Conservation (phyloP, 2,329 filamentous ascomycete genomes). For the Penicillium sp. region DNA sequence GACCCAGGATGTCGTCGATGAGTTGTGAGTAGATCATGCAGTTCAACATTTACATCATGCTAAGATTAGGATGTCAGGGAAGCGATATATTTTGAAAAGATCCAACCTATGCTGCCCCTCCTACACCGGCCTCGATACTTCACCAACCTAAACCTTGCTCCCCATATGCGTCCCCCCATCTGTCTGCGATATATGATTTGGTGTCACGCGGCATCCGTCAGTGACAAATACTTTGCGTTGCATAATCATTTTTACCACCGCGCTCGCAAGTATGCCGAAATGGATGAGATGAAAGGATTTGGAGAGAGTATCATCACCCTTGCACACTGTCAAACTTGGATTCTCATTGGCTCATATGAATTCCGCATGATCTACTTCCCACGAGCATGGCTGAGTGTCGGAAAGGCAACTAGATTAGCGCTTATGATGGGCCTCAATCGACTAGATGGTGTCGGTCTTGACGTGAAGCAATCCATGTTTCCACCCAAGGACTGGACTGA, state of each 20-base stretch:
- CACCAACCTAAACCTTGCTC: conserved; percentile 86
- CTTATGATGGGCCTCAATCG: conserved; percentile 95
- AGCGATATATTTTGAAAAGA: conserved; percentile 86
- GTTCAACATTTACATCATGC: neutral
- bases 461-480: conserved; percentile 90
- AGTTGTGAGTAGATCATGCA: conserved; percentile 62
- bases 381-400: conserved; percentile 90
- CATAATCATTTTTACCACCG: conserved; percentile 90
- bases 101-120: conserved; percentile 84
- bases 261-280: conserved; percentile 85
- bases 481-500: conserved; percentile 93
- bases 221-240: conserved; percentile 77
- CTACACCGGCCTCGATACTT: conserved; percentile 87
- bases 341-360: conserved; percentile 79
- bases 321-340: conserved; percentile 83
- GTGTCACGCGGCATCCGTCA: conserved; percentile 85
- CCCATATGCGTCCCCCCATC: conserved; percentile 81
- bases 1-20: conserved; percentile 78
- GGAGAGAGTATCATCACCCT: conserved; percentile 87
- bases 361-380: conserved; percentile 99
- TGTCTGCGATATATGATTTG: conserved; percentile 93
- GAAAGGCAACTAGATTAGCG: conserved; percentile 75
- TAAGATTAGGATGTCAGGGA: conserved; percentile 57
- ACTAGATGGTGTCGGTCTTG: conserved; percentile 77
- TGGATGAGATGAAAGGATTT: conserved; percentile 88